Conservation (phyloP, 768 basidiomycete species). For the Chalciporus chontae region DNA sequence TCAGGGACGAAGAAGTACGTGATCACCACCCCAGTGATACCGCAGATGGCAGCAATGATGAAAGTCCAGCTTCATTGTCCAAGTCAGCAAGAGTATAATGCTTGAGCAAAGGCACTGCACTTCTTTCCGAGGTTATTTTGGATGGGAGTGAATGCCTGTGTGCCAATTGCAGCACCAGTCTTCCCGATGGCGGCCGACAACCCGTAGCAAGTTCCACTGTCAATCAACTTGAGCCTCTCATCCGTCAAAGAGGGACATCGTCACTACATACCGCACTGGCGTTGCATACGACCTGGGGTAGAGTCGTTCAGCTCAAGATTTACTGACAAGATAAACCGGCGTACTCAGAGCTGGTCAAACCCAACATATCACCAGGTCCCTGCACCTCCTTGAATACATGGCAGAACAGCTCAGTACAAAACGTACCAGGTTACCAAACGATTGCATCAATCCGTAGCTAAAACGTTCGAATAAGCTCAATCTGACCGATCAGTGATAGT, state of each 20-base stretch:
- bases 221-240: not conserved
- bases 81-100: not conserved
- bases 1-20: constrained; percentile 69
- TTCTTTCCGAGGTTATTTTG: constrained; percentile 63
- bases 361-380: constrained; percentile 73
- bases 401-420: not conserved
- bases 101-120: constrained; percentile 26
- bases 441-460: constrained; percentile 72
- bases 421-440: constrained; percentile 60
- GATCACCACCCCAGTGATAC: constrained; percentile 56
- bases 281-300: constrained; percentile 55
- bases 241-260: not conserved
- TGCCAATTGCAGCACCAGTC: constrained; percentile 68
- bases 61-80: constrained; percentile 52
- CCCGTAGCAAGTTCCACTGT: constrained; percentile 66
- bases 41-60: constrained; percentile 67
- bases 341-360: constrained; percentile 63
- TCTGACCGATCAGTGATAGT: not conserved
- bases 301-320: constrained; percentile 2
- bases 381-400: constrained; percentile 22
- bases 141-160: constrained; percentile 68
- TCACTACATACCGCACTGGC: constrained; percentile 48
- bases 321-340: constrained; percentile 19
- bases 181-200: constrained; percentile 67
- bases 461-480: constrained; percentile 1